Conservation (phyloP, 179 eudicot genomes). For the Heliamphora pulchella region DNA sequence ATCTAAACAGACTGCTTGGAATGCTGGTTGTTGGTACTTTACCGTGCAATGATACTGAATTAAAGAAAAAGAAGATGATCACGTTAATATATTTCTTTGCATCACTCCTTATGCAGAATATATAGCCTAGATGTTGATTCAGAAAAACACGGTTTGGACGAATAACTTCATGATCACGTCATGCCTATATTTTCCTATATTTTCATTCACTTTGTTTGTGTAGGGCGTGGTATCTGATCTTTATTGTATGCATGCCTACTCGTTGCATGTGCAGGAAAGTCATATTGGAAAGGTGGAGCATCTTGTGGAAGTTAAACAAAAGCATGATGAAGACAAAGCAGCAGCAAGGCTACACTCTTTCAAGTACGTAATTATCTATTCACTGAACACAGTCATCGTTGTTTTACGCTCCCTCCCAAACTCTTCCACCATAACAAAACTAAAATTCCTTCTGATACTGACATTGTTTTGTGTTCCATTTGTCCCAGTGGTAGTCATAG, state of each 20-base stretch:
- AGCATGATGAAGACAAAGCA: constrained; percentile 68
- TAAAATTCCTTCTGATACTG: constrained; percentile 1
- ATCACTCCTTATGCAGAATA: neutral
- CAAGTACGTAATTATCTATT: constrained; percentile 34
- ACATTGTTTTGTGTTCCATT: constrained; percentile 14
- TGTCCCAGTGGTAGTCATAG: constrained; percentile 25
- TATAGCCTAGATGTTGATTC: neutral
- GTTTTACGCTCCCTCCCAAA: neutral
- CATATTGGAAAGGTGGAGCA: constrained; percentile 50
- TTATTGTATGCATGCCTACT: neutral
- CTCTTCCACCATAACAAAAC: neutral
- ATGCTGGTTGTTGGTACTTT: constrained; percentile 2
- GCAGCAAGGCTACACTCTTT: constrained; percentile 66
- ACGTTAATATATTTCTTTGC: neutral
- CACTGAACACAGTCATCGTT: neutral
- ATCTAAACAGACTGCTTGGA: neutral
- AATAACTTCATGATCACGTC: neutral
- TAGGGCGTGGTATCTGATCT: neutral
- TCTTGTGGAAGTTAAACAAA: constrained; percentile 56
- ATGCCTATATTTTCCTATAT: neutral
- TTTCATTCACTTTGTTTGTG: neutral
- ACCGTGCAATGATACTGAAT: neutral
- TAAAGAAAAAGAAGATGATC: neutral
- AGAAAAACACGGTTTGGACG: neutral
- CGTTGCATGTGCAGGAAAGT: constrained; percentile 35